These are phyloP conservation scores for Alternaria rosae DNA, from an alignment of 2,329 filamentous ascomycete genomes.

Conservation along the genomic window DNA sequence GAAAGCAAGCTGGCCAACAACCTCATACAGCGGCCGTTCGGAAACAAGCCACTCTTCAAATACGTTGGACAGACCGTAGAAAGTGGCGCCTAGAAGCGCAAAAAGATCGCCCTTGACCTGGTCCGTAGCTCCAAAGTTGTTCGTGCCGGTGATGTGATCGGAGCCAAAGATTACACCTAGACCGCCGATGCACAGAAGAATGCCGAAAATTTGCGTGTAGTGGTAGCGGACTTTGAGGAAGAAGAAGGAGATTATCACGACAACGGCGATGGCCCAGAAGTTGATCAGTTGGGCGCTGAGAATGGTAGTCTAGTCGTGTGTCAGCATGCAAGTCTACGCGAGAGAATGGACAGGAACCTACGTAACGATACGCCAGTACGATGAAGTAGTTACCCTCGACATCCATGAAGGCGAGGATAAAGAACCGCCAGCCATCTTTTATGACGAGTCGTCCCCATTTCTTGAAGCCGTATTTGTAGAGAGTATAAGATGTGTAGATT, in stretches of 20 bases:
- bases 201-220: constrained; percentile 82
- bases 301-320: constrained; percentile 74
- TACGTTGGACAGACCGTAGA: constrained; percentile 90
- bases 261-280: constrained; percentile 97
- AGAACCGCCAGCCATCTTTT: constrained; percentile 86
- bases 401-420: constrained; percentile 90
- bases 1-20: constrained; percentile 87
- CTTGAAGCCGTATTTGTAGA: constrained; percentile 79
- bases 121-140: constrained; percentile 72
- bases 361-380: constrained; percentile 83
- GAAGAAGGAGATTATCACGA: constrained; percentile 83
- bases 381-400: constrained; percentile 98
- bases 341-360: constrained; percentile 14
- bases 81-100: constrained; percentile 84
- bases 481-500: constrained; percentile 80
- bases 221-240: constrained; percentile 91
- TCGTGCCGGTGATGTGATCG: constrained; percentile 81
- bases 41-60: constrained; percentile 94
- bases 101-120: constrained; percentile 92
- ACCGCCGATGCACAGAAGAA: constrained; percentile 88
- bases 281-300: constrained; percentile 94
- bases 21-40: constrained; percentile 87
- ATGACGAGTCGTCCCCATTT: constrained; percentile 70
- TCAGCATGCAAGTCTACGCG: background rate
- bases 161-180: constrained; percentile 86